Base-by-base conservation (phyloP, 495 filamentous ascomycete genomes). In the Pseudoneurospora amorphoporcata region DNA sequence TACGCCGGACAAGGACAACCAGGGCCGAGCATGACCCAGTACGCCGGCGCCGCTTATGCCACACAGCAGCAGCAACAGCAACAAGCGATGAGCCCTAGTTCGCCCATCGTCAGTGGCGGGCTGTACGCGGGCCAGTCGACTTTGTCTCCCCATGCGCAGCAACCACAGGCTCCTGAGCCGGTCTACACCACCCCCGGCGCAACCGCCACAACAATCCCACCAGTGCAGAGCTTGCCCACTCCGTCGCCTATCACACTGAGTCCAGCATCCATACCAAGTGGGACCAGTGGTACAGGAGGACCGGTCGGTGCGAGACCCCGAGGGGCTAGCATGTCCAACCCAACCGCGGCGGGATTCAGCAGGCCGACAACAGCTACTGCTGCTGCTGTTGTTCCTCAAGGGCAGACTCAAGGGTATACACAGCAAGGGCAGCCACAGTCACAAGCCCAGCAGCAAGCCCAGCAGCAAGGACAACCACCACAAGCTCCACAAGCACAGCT, bases 31-130 rank as follows among this genome's bases (percentile, higher is more conserved):
- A n/a, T 71, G 40, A 43, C 75, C 37, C 75, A 73, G 9, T 78
- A 75, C 39, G 74, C 76, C 32, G 76, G 70, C 7, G 73, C 78
- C 19, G 72, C 75, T 9, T 80, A 76, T 47, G 77, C 68, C 19
- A 72, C 76, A 23, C 23, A 23, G 23, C 23, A 23, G 5, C 40
- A 69, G 0, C 39, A 42, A 35, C 6, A 69, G 2, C 61, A 69
- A 39, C 72, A 47, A 37, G n/a, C 39, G 53, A 53, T 35, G 47
- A 58, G 47, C 23, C 47, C 47, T 58, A 58, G 47, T 10, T 29
- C 47, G 2, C 47, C 47, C 23, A 58, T 32, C 23, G 23, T 19
- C 47, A 58, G 47, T 3, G 47, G 47, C 4, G 47, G 68, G 9
- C n/a, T 68, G 47, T 61, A 38, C 19, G n/a, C 42, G 16, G 10